Evolutionary conservation across 495 filamentous ascomycete genomes (phyloP).

Genomic region (Penicillium bovifimosum): DNA sequence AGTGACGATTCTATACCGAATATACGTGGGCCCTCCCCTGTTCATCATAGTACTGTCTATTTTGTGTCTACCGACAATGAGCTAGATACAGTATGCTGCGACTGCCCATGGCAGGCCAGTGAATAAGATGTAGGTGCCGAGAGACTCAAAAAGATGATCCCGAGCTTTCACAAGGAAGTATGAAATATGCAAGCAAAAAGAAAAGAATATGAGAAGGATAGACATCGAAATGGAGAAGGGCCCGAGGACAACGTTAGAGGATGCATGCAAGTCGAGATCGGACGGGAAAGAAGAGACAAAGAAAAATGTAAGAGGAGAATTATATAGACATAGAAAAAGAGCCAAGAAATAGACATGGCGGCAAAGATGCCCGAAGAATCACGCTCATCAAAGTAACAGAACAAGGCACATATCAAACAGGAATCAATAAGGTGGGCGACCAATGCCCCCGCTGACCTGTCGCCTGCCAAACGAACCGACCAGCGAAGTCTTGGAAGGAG

Average conservation of each 20-base stretch:
- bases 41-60: constrained; percentile 17
- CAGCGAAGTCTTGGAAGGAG: constrained; percentile 12
- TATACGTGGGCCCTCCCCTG: neutral
- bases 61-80: constrained; percentile 18
- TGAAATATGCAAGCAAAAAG: constrained; percentile 17
- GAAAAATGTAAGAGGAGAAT: neutral
- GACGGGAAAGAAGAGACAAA: neutral
- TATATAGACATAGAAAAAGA: constrained; percentile 20
- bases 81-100: constrained; percentile 20
- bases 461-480: constrained; percentile 19
- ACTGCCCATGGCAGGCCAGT: constrained; percentile 1
- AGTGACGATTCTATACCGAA: neutral
- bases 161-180: neutral
- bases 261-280: neutral
- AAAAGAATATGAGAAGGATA: constrained; percentile 8
- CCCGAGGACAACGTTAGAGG: too few relatives aligned
- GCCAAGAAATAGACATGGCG: neutral
- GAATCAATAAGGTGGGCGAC: constrained; percentile 40
- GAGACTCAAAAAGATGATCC: neutral
- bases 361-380: constrained; percentile 3
- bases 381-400: constrained; percentile 9
- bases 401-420: constrained; percentile 11
- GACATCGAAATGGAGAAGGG: constrained; percentile 9
- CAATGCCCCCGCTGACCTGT: constrained; percentile 30
- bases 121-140: neutral